Evolutionary conservation across 495 filamentous ascomycete genomes (phyloP), one percentile per base, ranked within the genome.

Genomic region (Penicillium silybi): DNA sequence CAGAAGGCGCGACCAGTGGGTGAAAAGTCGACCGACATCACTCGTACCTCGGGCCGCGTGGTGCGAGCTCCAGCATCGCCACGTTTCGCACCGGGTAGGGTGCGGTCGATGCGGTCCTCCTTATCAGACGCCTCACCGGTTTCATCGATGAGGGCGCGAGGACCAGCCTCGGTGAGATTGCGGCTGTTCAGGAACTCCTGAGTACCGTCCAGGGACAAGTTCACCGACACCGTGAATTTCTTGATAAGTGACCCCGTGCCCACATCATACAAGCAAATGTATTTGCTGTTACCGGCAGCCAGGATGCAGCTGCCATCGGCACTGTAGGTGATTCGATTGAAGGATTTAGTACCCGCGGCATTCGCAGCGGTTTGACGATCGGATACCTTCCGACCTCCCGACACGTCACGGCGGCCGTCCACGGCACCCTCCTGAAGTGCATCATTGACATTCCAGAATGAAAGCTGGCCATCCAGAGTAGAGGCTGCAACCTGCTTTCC

Each of bases 101-200:
- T 80, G 51, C 76, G 76, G 62, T 97, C 90, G 45, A 88, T 80
- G 25, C 92, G 86, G 52, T 90, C 86, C 65, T 96, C 92, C 17
- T 85, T 78, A 61, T 97, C 92, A 0, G 92, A 95, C 0, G 85
- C 86, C 62, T 97, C 92, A 25, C 90, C 92, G 57, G 87, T 82
- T 18, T 86, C 84, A 52, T 97, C 91, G 8, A 97, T 80, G 5
- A 96, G 80, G 2, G 80, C 90, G 41, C 77, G 75, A 3, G 93
- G 88, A 6, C 93, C 93, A 17, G 88, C 91, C 73, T 97, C 93
- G 18, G 92, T 97, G 46, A 98, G 74, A 40, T 89, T 76, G 54
- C 85, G 85, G 71, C 89, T 95, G 76, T 96, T 97, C 41, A 98
- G 81, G 73, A 91, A 93, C 68, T 97, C 93, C 59, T 96, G 92